phyloP scores from a whole-genome alignment of 2,329 filamentous ascomycete species.

The Nemania bipapillata region DNA sequence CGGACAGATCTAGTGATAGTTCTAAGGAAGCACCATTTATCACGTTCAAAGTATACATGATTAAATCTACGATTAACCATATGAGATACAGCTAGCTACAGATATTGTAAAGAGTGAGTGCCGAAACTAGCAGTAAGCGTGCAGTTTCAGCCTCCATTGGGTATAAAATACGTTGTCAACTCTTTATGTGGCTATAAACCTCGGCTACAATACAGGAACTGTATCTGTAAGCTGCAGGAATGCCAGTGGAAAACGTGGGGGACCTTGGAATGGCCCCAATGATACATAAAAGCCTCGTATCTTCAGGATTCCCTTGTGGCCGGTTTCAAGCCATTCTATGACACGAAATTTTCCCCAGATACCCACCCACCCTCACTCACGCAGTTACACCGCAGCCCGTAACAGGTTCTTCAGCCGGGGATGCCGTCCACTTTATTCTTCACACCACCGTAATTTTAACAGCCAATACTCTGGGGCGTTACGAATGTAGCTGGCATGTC shows the following conservation, averaged over 20 bases:
- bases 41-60: background rate
- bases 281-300: background rate
- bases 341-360: background rate
- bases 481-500: background rate
- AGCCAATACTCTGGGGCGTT: background rate
- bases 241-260: background rate
- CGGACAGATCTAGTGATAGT: slow-evolving; percentile 14
- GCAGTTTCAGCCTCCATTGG: background rate
- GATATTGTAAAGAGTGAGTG: background rate
- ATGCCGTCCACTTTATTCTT: background rate
- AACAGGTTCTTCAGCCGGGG: background rate
- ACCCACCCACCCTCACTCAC: background rate
- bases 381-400: slow-evolving; percentile 17
- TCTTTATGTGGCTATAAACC: background rate
- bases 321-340: slow-evolving; percentile 2
- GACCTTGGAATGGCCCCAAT: background rate
- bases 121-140: too few species aligned
- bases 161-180: too few species aligned
- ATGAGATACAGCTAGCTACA: background rate
- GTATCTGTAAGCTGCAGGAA: background rate
- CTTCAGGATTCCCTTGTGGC: background rate
- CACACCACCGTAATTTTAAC: background rate
- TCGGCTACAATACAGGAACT: background rate
- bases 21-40: background rate
- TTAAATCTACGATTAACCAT: slow-evolving; percentile 2